phyloP scores from a whole-genome alignment of 768 basidiomycete species.

The Tricholoma saponaceum region DNA sequence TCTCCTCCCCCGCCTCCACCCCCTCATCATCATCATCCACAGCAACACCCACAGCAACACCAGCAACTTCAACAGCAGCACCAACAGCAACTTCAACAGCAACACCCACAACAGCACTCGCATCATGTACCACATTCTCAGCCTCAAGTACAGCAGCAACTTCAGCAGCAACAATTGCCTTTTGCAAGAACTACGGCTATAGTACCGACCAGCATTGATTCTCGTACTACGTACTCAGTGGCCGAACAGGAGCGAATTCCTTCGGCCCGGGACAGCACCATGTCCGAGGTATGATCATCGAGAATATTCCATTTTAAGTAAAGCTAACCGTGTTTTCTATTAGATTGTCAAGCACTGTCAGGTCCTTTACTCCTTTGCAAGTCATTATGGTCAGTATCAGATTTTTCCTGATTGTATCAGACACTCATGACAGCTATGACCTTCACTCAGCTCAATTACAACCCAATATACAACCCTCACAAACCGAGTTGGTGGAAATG shows the following conservation, averaged over 20 bases:
- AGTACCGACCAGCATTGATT: conserved; percentile 38
- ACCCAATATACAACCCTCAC: conserved; percentile 47
- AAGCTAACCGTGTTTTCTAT: conserved; percentile 9
- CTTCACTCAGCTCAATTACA: conserved; percentile 40
- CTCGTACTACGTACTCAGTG: conserved; percentile 30
- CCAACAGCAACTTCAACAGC: conserved; percentile 7
- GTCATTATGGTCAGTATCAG: conserved; percentile 52
- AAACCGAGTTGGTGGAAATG: conserved; percentile 67
- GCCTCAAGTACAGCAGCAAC: conserved; percentile 20
- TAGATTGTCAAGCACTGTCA: conserved; percentile 63
- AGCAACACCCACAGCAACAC: conserved; percentile 10
- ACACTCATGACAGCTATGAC: neutral
- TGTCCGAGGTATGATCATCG: conserved; percentile 37
- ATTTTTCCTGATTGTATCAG: conserved; percentile 6
- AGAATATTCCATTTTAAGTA: neutral
- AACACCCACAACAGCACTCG: conserved; percentile 3
- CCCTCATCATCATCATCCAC: conserved; percentile 8
- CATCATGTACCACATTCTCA: conserved; percentile 15
- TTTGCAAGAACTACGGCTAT: conserved; percentile 38
- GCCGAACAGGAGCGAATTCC: conserved; percentile 33
- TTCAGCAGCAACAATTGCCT: conserved; percentile 22
- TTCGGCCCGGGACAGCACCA: conserved; percentile 31
- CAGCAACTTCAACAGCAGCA: conserved; percentile 4
- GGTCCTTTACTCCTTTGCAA: conserved; percentile 60
- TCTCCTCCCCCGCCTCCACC: conserved; percentile 10